Base-by-base conservation (phyloP, 2,329 filamentous ascomycete species). In the Allantophomopsis cytisporea region DNA sequence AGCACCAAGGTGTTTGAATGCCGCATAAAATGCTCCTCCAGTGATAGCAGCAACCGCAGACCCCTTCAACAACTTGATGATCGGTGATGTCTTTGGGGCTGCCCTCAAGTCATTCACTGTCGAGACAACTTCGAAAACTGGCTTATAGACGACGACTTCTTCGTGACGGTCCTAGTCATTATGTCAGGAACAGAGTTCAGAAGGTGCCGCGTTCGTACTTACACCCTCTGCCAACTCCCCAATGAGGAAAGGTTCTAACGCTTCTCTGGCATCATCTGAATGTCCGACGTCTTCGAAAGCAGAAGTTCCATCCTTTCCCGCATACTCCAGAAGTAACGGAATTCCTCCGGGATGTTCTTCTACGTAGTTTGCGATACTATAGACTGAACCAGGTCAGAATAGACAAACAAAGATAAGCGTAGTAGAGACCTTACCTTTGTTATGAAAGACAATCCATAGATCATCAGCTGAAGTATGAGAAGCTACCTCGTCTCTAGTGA, bases 271-370 rank as follows among this genome's bases (percentile, higher is more conserved):
- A 59, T 82, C 77, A 57, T 85, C 81, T 36, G 80, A 86, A 65
- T 93, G 85, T 35, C 84, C 84, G 31, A 85, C 83, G 52, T 88
- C 81, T 61, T 91, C 83, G 53, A 88, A 91, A 33, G 76, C 80
- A 55, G 84, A 78, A 34, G 80, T 84, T 36, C 80, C 78, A 60
- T 91, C 83, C 49, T 79, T 77, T 41, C 85, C 85, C 49, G 71
- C 83, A 20, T 84, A 79, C 45, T 89, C 84, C 43, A 84, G 66
- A 32, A 91, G 66, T 43, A 88, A 74, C 53, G 88, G 83, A 52
- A 80, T 76, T 55, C 85, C 85, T 50, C 84, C 84, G 39, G 76
- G 76, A 44, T 80, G 76, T 41, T 79, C 73, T 17, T 68, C 57
- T 2, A 72, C 43, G 45, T 77, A 80, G 34, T 65, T 62, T 1